These are phyloP conservation scores for Silene coronaria DNA, from an alignment of 179 eudicot genomes.

Conservation along the genomic window DNA sequence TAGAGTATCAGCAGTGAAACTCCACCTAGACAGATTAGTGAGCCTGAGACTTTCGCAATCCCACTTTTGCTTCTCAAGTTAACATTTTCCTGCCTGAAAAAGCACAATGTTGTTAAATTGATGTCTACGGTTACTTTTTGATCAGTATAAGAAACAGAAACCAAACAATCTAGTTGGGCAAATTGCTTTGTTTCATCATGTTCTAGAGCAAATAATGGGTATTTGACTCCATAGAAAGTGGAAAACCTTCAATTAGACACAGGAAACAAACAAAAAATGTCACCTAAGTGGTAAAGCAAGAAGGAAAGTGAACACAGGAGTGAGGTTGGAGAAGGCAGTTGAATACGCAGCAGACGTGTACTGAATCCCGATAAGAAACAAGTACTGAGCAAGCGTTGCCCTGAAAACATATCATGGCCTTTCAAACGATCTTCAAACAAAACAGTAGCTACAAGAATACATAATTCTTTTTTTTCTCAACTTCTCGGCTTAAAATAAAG, in stretches of 20 bases:
- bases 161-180: too few relatives aligned
- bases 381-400: constrained; percentile 60
- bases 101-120: neutral
- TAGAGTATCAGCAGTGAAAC: constrained; percentile 49
- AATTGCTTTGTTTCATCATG: neutral
- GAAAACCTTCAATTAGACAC: neutral
- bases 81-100: constrained; percentile 62
- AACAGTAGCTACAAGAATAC: neutral
- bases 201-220: too few relatives aligned
- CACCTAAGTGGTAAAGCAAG: constrained; percentile 65
- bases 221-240: too few relatives aligned
- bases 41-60: constrained; percentile 56
- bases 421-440: neutral
- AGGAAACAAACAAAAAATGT: neutral
- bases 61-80: constrained; percentile 53
- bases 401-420: constrained; percentile 34
- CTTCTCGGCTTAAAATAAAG: neutral
- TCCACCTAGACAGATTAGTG: constrained; percentile 47
- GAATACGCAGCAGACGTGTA: constrained; percentile 64
- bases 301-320: constrained; percentile 66
- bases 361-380: constrained; percentile 57
- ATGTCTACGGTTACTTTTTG: neutral
- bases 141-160: too few relatives aligned
- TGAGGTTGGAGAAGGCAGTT: constrained; percentile 65
- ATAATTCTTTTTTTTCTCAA: neutral